These are phyloP conservation scores for Arthonia radiata DNA, from an alignment of 495 filamentous ascomycete genomes.

Conservation along the genomic window DNA sequence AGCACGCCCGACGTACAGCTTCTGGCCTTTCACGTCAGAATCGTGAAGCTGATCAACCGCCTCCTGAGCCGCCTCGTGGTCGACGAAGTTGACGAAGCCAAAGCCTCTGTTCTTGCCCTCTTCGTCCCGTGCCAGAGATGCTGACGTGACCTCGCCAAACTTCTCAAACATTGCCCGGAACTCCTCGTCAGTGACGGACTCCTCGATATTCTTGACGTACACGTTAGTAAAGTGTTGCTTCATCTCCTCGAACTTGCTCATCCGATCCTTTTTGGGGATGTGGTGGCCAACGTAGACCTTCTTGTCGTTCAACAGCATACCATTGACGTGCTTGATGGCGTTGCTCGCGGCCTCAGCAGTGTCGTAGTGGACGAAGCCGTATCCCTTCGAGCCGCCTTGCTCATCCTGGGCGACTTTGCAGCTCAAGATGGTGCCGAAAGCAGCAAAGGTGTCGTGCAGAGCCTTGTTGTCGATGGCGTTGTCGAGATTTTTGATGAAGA, in stretches of 20 bases:
- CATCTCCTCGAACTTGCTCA: slow-evolving; percentile 99
- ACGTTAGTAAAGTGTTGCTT: slow-evolving; percentile 99
- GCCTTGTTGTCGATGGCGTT: slow-evolving; percentile 99
- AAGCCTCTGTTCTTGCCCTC: slow-evolving; percentile 93
- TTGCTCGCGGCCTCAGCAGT: slow-evolving; percentile 89
- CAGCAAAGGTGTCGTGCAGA: slow-evolving; percentile 96
- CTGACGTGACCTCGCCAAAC: slow-evolving; percentile 85
- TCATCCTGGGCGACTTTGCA: slow-evolving; percentile 99
- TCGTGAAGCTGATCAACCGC: slow-evolving; percentile 87
- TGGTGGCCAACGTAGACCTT: slow-evolving; percentile 99
- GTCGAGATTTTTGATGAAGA: slow-evolving; percentile 99
- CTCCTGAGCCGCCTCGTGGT: slow-evolving; percentile 63
- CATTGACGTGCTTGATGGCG: slow-evolving; percentile 98
- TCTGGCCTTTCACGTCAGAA: slow-evolving; percentile 74
- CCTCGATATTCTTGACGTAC: slow-evolving; percentile 93
- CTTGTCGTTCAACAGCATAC: slow-evolving; percentile 99
- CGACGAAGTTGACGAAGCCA: slow-evolving; percentile 92
- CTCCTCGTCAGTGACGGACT: slow-evolving; percentile 74
- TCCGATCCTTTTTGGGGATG: slow-evolving; percentile 98
- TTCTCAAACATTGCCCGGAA: slow-evolving; percentile 82
- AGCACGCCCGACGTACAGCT: slow-evolving; percentile 90
- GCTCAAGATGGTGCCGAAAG: slow-evolving; percentile 96
- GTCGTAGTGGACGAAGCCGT: slow-evolving; percentile 99
- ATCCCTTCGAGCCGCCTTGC: slow-evolving; percentile 84
- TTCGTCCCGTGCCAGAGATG: slow-evolving; percentile 68